Base-by-base conservation (phyloP, 2,329 filamentous ascomycete species). In the Drechslerella dactyloides region DNA sequence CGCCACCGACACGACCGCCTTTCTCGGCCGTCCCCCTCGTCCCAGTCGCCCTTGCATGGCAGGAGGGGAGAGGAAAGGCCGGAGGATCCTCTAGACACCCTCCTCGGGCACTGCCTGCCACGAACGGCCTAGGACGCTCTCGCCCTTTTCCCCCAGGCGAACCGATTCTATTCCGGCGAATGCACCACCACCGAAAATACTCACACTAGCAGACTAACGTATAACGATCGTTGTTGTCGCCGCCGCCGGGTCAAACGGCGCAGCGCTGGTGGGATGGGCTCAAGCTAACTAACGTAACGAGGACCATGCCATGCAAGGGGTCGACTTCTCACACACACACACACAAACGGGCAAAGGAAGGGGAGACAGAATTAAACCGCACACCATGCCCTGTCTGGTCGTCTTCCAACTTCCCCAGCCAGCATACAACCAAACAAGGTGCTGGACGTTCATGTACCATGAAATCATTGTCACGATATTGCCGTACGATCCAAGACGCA, bases 81-180 rank as follows among this genome's bases (percentile, higher is more conserved):
- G 19, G 44, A 5, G 19, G 44, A 19, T 6, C 40, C n/a, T 48
- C 15, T 19, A 48, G 15, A n/a, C 19, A 48, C 44, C 8, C 4
- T 33, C 44, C 37, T 19, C 57, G 63, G 66, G 66, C 66, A 70
- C 66, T 44, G 59, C 66, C 66, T 70, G 59, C 66, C 66, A 50
- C 46, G 63, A 63, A 56, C 54, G 66, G 66, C 53, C 44, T 70
- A 70, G 66, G 17, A n/a, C n/a, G n/a, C 42, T 40, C 54, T 21
- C 58, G 27, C 27, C 27, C 58, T 46, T 19, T 24, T 2, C 37
- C 24, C 42, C 52, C 35, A 40, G 19, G 4, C 15, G 2, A 3
- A 48, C 19, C 44, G n/a, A 48, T 24, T 33, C 54, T 46, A 70
- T 59, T 70, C 63, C 48, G 44, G 37, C 37, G 13, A 17, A 10